Evolutionary conservation across 2,329 filamentous ascomycete species (phyloP), one percentile per base, ranked within the genome.

Genomic region (Exophiala oligosperma): DNA sequence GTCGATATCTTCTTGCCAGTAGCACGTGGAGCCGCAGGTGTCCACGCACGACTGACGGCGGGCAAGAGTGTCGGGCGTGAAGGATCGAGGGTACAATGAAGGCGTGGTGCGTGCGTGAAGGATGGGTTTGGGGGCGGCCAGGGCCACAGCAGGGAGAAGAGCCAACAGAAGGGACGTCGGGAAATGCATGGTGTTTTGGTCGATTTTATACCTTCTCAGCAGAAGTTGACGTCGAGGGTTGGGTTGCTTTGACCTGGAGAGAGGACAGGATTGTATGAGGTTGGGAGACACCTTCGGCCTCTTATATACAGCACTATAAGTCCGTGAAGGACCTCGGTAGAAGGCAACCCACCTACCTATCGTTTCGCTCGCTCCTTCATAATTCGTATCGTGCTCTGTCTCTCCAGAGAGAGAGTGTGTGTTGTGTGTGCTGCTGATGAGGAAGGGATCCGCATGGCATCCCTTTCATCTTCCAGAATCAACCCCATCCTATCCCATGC

Each of bases 21-120:
- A 87, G 70, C 73, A 78, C 47, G 49, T 37, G 52, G 71, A 76
- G 55, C 84, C 83, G 69, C 85, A 87, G 49, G 77, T 78, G 41
- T 80, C 75, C 71, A 73, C 72, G 67, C 81, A 76, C 68, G 77
- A 72, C 62, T 77, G 71, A 64, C 73, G 61, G 24, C 72, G 66
- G 46, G 76, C 24, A 23, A 52, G 17, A 43, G 21, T n/a, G 1
- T 17, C 17, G 17, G 29, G 49, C 14, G 43, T 32, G 41, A 43
- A 43, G 12, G 14, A n/a, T 9, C 40, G 14, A 43, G 40, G 40
- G 21, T 7, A 43, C n/a, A 43, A 23, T 5, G 40, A 43, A 7
- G 40, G 40, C 21, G 40, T 6, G 40, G 40, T 23, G 57, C 44
- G 44, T 14, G 29, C 3, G 52, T 38, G 37, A 2, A 48, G 40